Percentiles rank a stretch among this genome's conserved stretches.
Conservation (phyloP, 202 grass and related monocot species). For the Eragrostis tef region DNA sequence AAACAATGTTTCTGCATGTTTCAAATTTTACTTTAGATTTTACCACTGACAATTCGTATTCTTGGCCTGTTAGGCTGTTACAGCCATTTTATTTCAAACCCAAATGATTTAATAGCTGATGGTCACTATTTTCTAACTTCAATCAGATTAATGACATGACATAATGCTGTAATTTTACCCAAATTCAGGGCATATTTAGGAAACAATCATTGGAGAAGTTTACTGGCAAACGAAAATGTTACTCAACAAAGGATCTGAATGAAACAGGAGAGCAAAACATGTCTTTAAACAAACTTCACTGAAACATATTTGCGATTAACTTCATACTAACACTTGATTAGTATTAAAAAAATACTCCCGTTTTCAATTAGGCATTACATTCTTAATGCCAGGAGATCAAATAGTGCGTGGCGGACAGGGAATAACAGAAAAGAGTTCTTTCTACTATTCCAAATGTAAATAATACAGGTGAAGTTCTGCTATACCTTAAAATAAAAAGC, state of each 20-base stretch:
- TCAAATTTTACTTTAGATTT: too few relatives aligned
- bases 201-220: neutral
- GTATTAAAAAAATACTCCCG: too few relatives aligned
- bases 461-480: neutral
- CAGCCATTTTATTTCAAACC: neutral
- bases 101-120: neutral
- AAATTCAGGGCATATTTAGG: too few relatives aligned
- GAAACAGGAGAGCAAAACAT: neutral
- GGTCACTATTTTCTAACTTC: neutral
- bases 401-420: neutral
- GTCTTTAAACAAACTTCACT: neutral
- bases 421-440: neutral
- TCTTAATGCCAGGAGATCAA: neutral
- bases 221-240: neutral
- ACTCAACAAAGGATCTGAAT: neutral
- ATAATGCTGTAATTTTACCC: neutral
- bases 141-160: neutral
- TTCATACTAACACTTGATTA: neutral
- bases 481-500: neutral
- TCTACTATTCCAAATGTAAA: neutral
- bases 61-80: neutral
- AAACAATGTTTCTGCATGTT: neutral
- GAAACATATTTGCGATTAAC: neutral
- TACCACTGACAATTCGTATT: neutral
- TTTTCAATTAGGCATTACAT: neutral